A percentile compares a stretch with the other conserved stretches of the same genome.
Conservation (phyloP, 768 basidiomycete genomes). For the Serendipita vermifera region DNA sequence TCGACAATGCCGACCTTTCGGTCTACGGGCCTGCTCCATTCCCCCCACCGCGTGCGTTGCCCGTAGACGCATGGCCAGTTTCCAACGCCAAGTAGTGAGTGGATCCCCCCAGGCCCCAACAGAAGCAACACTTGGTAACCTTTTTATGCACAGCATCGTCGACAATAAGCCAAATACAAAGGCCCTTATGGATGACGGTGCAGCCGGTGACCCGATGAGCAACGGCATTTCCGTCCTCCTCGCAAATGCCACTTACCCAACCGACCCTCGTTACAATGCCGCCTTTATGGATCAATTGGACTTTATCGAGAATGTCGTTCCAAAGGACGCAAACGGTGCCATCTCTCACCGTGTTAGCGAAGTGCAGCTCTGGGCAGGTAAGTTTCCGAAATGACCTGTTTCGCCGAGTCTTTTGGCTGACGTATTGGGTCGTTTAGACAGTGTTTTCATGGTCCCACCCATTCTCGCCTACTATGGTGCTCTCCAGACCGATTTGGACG, state of each 20-base stretch:
- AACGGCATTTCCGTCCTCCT: not conserved
- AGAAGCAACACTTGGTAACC: no score
- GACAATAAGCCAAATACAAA: constrained; percentile 10
- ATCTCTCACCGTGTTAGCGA: constrained; percentile 21
- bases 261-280: constrained; percentile 3
- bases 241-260: not conserved
- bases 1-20: constrained; percentile 18
- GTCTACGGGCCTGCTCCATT: constrained; percentile 16
- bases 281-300: constrained; percentile 14
- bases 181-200: constrained; percentile 16
- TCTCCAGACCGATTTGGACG: constrained; percentile 14
- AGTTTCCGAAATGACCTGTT: no score
- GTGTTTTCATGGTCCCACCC: constrained; percentile 13
- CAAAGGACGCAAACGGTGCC: constrained; percentile 18
- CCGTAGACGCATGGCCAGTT: constrained; percentile 13
- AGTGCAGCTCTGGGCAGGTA: constrained; percentile 16
- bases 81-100: not conserved
- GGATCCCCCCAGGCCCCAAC: no score
- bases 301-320: constrained; percentile 15
- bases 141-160: not conserved
- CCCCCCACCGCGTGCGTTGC: constrained; percentile 5
- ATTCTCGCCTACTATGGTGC: constrained; percentile 23
- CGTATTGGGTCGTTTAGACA: not conserved
- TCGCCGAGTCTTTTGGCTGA: not conserved
- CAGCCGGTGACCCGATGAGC: constrained; percentile 20